A percentile compares a stretch with the other conserved stretches of the same genome.
Conservation (phyloP, 1,284 basidiomycete species). For the Cryptococcus sp. region DNA sequence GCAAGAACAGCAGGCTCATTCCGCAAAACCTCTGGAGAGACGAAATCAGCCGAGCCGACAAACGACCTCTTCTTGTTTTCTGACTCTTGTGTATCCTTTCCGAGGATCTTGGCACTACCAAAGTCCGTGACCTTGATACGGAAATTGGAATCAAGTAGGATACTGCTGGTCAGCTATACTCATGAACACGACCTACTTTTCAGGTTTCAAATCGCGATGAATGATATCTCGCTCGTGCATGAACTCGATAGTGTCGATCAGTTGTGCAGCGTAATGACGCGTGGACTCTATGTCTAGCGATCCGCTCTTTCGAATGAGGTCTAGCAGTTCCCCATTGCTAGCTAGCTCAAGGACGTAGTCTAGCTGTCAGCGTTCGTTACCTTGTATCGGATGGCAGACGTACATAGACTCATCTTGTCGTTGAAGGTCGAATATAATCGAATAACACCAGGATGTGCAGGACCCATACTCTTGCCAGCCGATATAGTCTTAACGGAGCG, state of each 20-base stretch:
- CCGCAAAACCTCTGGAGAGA: constrained; percentile 84
- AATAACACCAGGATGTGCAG: constrained; percentile 74
- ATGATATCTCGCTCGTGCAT: constrained; percentile 85
- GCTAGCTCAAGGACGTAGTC: constrained; percentile 89
- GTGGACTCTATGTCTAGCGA: constrained; percentile 72
- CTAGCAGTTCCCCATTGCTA: constrained; percentile 82
- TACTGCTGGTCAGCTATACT: constrained; percentile 40
- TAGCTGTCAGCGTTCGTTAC: constrained; percentile 40
- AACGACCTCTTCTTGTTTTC: constrained; percentile 58
- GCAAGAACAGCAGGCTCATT: constrained; percentile 55
- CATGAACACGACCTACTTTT: constrained; percentile 57
- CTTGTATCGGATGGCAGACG: constrained; percentile 39
- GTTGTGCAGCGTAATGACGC: constrained; percentile 78
- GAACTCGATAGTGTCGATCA: constrained; percentile 79
- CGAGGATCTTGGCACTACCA: constrained; percentile 86
- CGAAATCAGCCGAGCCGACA: constrained; percentile 95
- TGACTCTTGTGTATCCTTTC: constrained; percentile 45
- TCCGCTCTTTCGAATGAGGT: constrained; percentile 68
- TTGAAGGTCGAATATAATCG: constrained; percentile 77
- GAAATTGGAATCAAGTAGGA: constrained; percentile 77
- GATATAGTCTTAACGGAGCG: constrained; percentile 23
- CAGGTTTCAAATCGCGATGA: constrained; percentile 88
- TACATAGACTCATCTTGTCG: constrained; percentile 76
- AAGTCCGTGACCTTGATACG: constrained; percentile 96
- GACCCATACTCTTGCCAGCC: constrained; percentile 2